Base-by-base conservation (phyloP, 2,329 filamentous ascomycete genomes). In the Onygenales sp. region DNA sequence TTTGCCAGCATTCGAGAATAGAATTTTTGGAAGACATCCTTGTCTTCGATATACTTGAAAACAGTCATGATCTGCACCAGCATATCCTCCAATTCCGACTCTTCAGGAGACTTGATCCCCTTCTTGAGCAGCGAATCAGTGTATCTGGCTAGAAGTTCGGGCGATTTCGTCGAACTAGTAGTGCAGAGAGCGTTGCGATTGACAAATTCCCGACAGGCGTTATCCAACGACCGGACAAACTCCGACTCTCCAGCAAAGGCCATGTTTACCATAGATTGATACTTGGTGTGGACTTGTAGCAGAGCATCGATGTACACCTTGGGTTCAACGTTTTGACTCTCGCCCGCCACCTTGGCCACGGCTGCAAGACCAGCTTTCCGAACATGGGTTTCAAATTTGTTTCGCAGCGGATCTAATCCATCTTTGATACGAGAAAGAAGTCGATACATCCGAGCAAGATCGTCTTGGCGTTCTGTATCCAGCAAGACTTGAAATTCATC, bases 11-110 rank as follows among this genome's bases (percentile, higher is more conserved):
- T 95, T 58, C 91, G 87, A 2, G 92, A 95, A 74, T 98, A 98
- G 73, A 96, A 98, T 71, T 97, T 98, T 71, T 97, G 93, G 80
- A 98, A 98, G 4, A 98, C 94, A 65, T 98, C 93, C 78, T 98
- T 98, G 73, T 98, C 94, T 68, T 98, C 93, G 58, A 98, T 97
- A 72, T 98, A 98, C 75, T 97, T 97, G 82, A 98, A 98, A 52
- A 98, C 89, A 1, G 92, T 96, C 93, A 98, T 98, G 63, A 98
- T 93, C 69, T 96, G 88, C 17, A 83, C 84, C 33, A 97, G 76
- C 34, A 89, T 86, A 60, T 86, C 85, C 73, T 98, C 93, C 63
- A 97, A 80, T 65, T 98, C 92, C 34, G 88, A 86, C 66, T 98
- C 93, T 66, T 97, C 93, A 11, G 90, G 88, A 62, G 90, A 89